Evolutionary conservation across 192 early-diverging fungal species (phyloP).

Genomic region (Phycomyces blakesleeanus): DNA sequence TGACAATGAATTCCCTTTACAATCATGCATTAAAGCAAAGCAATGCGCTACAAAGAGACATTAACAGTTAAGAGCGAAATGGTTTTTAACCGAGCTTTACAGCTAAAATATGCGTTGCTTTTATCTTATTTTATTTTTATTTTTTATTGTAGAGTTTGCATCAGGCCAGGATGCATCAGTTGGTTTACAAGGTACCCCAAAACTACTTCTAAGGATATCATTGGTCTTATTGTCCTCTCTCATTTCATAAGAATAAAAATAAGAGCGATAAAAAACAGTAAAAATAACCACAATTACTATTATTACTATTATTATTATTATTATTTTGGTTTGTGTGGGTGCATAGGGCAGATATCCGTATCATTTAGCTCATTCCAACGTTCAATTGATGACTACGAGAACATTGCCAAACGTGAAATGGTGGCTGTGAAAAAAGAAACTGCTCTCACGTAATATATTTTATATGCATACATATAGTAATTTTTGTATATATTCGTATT

Average conservation of each 20-base stretch:
- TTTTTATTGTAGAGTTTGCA: constrained; percentile 36
- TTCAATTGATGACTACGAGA: constrained; percentile 57
- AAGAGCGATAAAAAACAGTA: too few species aligned
- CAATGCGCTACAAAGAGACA: constrained; percentile 44
- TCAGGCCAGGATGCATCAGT: constrained; percentile 51
- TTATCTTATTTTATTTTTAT: background rate
- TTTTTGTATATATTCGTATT: background rate
- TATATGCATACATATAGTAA: background rate
- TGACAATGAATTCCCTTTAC: constrained; percentile 53
- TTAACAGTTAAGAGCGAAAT: constrained; percentile 41
- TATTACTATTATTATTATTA: too few species aligned
- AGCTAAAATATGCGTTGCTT: too few species aligned
- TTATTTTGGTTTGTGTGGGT: too few species aligned
- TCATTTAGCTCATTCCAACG: constrained; percentile 46
- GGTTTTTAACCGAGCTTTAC: background rate
- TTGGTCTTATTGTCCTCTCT: too few species aligned
- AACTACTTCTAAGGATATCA: background rate
- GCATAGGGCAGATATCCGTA: constrained; percentile 56
- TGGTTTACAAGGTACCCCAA: constrained; percentile 51
- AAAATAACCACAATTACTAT: too few species aligned
- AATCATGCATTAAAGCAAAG: constrained; percentile 59
- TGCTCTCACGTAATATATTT: constrained; percentile 42
- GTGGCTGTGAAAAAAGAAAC: constrained; percentile 52
- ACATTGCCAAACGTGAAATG: constrained; percentile 52
- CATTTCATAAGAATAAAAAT: too few species aligned